A percentile compares a stretch with the other conserved stretches of the same genome.
phyloP scores from a whole-genome alignment of 768 basidiomycete species.

The Boletus sp. region DNA sequence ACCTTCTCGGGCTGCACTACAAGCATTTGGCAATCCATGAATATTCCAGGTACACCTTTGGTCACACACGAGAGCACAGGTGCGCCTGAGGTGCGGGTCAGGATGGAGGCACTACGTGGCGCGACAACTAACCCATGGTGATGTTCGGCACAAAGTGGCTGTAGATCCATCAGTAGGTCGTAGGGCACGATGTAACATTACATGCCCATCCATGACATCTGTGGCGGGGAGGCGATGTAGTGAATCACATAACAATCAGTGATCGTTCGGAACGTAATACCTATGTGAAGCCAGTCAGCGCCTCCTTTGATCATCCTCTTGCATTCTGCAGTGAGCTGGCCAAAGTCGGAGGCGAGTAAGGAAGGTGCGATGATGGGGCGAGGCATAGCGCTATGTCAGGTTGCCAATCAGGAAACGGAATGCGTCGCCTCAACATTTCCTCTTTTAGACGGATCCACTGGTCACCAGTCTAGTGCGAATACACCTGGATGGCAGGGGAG shows the following conservation, averaged over 20 bases:
- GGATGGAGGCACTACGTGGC: background rate
- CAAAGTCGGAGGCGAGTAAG: conserved; percentile 96
- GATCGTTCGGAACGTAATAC: conserved; percentile 35
- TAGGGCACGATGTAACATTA: background rate
- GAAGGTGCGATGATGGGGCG: conserved; percentile 94
- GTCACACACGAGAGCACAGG: conserved; percentile 84
- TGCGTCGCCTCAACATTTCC: too few relatives aligned
- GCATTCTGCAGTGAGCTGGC: conserved; percentile 92
- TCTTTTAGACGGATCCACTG: too few relatives aligned
- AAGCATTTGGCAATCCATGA: conserved; percentile 99
- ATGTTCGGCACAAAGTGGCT: conserved; percentile 99
- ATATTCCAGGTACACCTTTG: conserved; percentile 89
- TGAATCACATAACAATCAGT: conserved; percentile 10
- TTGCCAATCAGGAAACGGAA: too few relatives aligned
- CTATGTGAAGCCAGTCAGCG: conserved; percentile 99
- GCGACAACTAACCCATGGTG: conserved; percentile 74
- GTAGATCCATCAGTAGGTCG: conserved; percentile 6
- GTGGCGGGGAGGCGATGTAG: conserved; percentile 4
- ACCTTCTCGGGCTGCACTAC: conserved; percentile 91
- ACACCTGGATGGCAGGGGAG: too few relatives aligned
- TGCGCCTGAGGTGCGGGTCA: conserved; percentile 53
- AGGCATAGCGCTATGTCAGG: too few relatives aligned
- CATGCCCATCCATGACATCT: conserved; percentile 99
- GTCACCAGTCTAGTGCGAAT: too few relatives aligned
- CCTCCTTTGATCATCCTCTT: conserved; percentile 94